phyloP scores from a whole-genome alignment of 176 grass and related monocot species.

The Metroxylon sagu region DNA sequence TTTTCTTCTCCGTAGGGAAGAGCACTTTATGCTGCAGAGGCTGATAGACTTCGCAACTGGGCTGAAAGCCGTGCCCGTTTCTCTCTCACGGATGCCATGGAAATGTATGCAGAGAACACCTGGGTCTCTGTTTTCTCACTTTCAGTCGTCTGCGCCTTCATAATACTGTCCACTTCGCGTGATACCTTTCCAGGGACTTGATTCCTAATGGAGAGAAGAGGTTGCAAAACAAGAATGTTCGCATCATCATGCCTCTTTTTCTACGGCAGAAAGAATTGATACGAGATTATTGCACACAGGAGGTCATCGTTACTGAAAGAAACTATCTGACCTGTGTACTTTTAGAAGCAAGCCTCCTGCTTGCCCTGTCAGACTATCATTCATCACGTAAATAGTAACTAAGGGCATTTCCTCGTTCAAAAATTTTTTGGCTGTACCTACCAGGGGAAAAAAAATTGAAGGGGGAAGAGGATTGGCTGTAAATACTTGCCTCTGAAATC shows the following conservation, averaged over 20 bases:
- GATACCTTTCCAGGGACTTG: slow-evolving; percentile 68
- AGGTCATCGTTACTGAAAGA: too few species aligned
- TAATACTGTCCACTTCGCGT: slow-evolving; percentile 88
- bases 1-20: slow-evolving; percentile 44
- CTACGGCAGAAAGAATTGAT: neutral
- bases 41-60: slow-evolving; percentile 94
- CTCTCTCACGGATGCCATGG: slow-evolving; percentile 97
- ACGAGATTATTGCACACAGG: neutral
- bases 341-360: too few species aligned
- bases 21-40: slow-evolving; percentile 89
- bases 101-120: slow-evolving; percentile 92
- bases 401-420: too few species aligned
- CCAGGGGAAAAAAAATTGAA: too few species aligned
- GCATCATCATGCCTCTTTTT: neutral
- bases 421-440: too few species aligned
- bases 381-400: too few species aligned
- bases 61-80: slow-evolving; percentile 85
- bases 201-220: slow-evolving; percentile 1
- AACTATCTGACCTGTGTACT: too few species aligned
- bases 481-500: too few species aligned
- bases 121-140: slow-evolving; percentile 98
- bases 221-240: neutral
- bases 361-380: too few species aligned
- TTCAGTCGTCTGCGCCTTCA: slow-evolving; percentile 91
- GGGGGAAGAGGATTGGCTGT: too few species aligned